Conservation (phyloP, 257 asterid species). For the Solanum arcanum region DNA sequence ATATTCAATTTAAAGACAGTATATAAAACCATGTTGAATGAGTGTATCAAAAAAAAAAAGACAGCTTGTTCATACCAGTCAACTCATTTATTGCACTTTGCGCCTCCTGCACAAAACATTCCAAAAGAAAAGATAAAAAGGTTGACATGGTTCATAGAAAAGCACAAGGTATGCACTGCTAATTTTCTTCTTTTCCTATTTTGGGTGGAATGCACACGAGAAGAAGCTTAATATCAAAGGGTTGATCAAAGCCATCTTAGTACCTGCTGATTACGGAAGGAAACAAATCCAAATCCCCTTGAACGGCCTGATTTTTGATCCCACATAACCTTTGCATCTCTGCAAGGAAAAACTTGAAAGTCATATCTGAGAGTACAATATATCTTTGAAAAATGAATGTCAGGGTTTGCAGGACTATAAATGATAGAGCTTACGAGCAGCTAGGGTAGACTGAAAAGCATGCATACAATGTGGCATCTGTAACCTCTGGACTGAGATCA, state of each 20-base stretch:
- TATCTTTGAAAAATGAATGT: not conserved
- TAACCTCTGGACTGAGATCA: slow-evolving; percentile 87
- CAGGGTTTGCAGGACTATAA: not conserved
- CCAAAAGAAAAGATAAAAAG: not conserved
- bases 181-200: not conserved
- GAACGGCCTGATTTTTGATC: slow-evolving; percentile 93
- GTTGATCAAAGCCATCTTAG: not conserved
- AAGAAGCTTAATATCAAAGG: not conserved
- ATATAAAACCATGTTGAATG: not conserved
- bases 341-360: slow-evolving; percentile 14
- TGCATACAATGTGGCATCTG: slow-evolving; percentile 68
- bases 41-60: not conserved
- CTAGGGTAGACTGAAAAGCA: slow-evolving; percentile 58
- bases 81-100: slow-evolving; percentile 69
- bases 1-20: not conserved
- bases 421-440: slow-evolving; percentile 52
- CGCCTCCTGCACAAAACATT: slow-evolving; percentile 49
- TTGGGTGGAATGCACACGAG: not conserved
- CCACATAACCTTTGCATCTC: slow-evolving; percentile 97
- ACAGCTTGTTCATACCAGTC: slow-evolving; percentile 36
- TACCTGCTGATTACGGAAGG: slow-evolving; percentile 82
- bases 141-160: not conserved
- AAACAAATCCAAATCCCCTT: slow-evolving; percentile 87
- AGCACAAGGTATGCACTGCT: not conserved
- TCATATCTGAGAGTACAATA: not conserved